Evolutionary conservation across 768 basidiomycete species (phyloP).

Genomic region (Boletus fagicola): DNA sequence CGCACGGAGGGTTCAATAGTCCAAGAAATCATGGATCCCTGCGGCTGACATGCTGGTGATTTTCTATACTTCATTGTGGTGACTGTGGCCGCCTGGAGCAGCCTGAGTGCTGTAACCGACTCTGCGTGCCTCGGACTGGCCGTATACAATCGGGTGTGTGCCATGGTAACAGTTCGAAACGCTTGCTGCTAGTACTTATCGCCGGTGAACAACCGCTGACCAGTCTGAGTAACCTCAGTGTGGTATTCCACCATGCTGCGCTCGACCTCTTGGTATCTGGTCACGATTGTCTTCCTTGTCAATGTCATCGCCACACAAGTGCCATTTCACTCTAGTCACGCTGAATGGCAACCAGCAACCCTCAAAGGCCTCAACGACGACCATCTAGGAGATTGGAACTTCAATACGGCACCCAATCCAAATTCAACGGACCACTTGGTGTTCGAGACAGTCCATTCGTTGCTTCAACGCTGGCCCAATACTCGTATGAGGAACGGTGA

Average conservation of each 20-base stretch:
- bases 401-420: not conserved
- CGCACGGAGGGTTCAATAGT: too few species aligned
- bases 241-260: not conserved
- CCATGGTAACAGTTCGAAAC: not conserved
- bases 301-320: not conserved
- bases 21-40: too few species aligned
- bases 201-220: not conserved
- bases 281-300: not conserved
- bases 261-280: not conserved
- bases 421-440: slow-evolving; percentile 31
- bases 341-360: not conserved
- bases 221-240: not conserved
- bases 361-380: not conserved
- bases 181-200: not conserved
- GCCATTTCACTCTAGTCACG: not conserved
- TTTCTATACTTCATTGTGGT: too few species aligned
- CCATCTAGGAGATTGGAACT: not conserved
- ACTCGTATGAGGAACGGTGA: slow-evolving; percentile 43
- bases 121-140: too few species aligned
- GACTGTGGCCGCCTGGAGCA: too few species aligned
- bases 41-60: too few species aligned
- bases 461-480: slow-evolving; percentile 43
- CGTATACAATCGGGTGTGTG: not conserved
- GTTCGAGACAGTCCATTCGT: slow-evolving; percentile 18
- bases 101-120: too few species aligned